Percentiles rank a stretch among this genome's conserved stretches.
phyloP scores from a whole-genome alignment of 2,329 filamentous ascomycete species.

The Gyromitra esculenta region DNA sequence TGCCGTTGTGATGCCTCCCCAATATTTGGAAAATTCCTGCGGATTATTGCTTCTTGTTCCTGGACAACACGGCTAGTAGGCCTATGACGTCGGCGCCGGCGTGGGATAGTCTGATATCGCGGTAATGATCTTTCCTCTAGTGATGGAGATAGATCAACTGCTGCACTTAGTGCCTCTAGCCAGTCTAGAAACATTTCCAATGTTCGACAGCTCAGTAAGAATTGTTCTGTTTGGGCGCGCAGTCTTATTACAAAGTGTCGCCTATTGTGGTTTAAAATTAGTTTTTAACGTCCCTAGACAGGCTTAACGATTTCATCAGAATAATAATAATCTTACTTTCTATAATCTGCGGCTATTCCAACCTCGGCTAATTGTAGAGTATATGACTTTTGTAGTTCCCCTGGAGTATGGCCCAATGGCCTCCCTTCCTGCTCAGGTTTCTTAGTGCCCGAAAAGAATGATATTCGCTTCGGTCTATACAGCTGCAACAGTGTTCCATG shows the following conservation, averaged over 20 bases:
- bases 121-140: constrained; percentile 76
- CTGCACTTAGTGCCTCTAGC: constrained; percentile 75
- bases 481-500: constrained; percentile 75
- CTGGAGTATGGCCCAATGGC: constrained; percentile 57
- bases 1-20: constrained; percentile 29
- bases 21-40: constrained; percentile 51
- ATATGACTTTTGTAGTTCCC: constrained; percentile 72
- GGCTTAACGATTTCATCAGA: not conserved
- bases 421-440: constrained; percentile 28
- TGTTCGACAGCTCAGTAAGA: constrained; percentile 73
- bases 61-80: constrained; percentile 32
- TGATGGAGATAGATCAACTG: constrained; percentile 75
- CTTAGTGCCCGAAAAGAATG: constrained; percentile 52
- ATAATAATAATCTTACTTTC: constrained; percentile 66
- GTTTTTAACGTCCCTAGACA: not conserved
- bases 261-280: constrained; percentile 59
- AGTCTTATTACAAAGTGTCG: constrained; percentile 75
- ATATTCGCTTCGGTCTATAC: constrained; percentile 67
- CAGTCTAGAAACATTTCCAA: constrained; percentile 74
- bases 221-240: constrained; percentile 77
- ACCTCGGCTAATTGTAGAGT: constrained; percentile 79
- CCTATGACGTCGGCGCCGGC: constrained; percentile 57
- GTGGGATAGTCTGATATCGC: constrained; percentile 70
- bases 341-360: constrained; percentile 77
- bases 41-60: constrained; percentile 55